A percentile compares a stretch with the other conserved stretches of the same genome.
phyloP scores from a whole-genome alignment of 768 basidiomycete genomes.

The Pleurotus ostreatus region DNA sequence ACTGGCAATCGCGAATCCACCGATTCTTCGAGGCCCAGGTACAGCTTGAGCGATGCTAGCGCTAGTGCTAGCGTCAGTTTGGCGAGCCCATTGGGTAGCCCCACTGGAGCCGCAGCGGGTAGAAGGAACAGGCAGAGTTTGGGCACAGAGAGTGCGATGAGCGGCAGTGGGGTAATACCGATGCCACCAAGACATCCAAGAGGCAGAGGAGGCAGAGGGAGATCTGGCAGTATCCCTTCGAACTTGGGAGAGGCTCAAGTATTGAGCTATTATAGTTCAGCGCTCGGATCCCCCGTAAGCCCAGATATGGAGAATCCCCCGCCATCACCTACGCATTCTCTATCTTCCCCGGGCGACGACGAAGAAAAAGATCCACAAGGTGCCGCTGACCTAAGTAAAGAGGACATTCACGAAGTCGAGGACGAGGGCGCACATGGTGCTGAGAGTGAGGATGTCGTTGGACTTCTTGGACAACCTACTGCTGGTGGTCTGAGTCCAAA shows the following conservation, averaged over 20 bases:
- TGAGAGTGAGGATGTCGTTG: constrained; percentile 62
- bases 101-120: not conserved
- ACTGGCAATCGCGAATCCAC: constrained; percentile 62
- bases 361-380: constrained; percentile 18
- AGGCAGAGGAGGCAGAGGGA: constrained; percentile 22
- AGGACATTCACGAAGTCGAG: constrained; percentile 29
- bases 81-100: constrained; percentile 18
- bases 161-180: constrained; percentile 28
- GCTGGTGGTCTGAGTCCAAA: constrained; percentile 38
- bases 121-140: constrained; percentile 12
- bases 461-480: constrained; percentile 38
- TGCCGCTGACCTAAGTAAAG: constrained; percentile 18
- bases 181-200: constrained; percentile 39
- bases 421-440: constrained; percentile 52
- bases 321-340: not conserved
- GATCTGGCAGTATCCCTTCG: constrained; percentile 30
- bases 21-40: constrained; percentile 53
- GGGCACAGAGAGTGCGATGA: constrained; percentile 11
- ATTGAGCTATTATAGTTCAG: constrained; percentile 5
- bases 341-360: constrained; percentile 12
- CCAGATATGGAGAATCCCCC: constrained; percentile 9
- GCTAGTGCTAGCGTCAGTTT: constrained; percentile 22
- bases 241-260: constrained; percentile 3
- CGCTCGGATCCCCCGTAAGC: constrained; percentile 12
- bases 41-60: constrained; percentile 6